A percentile compares a stretch with the other conserved stretches of the same genome.
Conservation (phyloP, 768 basidiomycete genomes). For the Kwoniella pini region DNA sequence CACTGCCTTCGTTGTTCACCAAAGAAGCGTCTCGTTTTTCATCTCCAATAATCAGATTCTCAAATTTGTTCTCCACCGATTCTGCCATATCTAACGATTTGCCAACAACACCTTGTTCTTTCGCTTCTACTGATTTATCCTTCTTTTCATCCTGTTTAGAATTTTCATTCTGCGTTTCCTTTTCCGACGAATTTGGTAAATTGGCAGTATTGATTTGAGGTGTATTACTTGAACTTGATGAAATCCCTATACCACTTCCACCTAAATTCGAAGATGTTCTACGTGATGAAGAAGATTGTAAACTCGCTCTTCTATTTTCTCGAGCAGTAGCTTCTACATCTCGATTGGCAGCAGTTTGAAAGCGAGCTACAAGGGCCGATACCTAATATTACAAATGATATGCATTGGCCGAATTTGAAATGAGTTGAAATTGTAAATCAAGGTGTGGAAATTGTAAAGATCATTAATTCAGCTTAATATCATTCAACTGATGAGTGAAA, state of each 20-base stretch:
- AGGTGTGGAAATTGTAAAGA: too few relatives aligned
- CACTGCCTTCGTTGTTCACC: not conserved
- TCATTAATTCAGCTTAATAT: too few relatives aligned
- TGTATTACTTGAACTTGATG: conserved; percentile 8
- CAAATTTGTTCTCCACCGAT: not conserved
- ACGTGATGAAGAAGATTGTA: conserved; percentile 8
- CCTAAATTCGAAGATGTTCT: conserved; percentile 2
- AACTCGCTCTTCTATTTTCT: conserved; percentile 9
- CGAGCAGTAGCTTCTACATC: conserved; percentile 30
- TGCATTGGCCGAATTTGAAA: not conserved
- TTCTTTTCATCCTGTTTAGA: not conserved
- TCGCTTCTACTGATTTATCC: not conserved
- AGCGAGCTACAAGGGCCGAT: conserved; percentile 43
- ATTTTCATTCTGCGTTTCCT: not conserved
- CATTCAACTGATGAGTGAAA: too few relatives aligned
- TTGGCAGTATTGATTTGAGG: not conserved
- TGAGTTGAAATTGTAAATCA: too few relatives aligned
- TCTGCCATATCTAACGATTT: not conserved
- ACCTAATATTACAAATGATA: conserved; percentile 23
- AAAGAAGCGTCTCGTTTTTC: not conserved
- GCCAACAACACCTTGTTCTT: not conserved
- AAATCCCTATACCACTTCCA: not conserved
- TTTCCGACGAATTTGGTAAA: not conserved
- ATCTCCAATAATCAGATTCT: conserved; percentile 1
- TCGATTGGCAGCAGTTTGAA: conserved; percentile 42